Evolutionary conservation across 2,329 filamentous ascomycete genomes (phyloP), one percentile per base, ranked within the genome.

Genomic region (Neonectria sp.): DNA sequence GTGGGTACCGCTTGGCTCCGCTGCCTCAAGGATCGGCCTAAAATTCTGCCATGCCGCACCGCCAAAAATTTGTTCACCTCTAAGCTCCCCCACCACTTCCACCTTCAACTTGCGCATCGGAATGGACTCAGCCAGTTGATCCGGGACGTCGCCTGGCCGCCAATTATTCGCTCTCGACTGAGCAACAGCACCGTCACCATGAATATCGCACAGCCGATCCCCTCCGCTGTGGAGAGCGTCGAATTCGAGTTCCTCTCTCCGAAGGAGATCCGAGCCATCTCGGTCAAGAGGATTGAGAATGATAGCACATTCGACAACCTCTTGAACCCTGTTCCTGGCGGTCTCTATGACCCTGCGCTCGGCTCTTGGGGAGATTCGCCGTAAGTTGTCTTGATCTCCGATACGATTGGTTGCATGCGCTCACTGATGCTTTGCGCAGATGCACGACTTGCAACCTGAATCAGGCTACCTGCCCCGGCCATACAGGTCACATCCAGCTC

Each of bases 401-500:
- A 24, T 27, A 13, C 15, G 27, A 60, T 59, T 58, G 5, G 40
- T 37, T 40, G 21, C 55, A 55, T 65, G 58, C 55, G 71, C 64
- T 67, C 15, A 65, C 69, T 55, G 29, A 52, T 51, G 12, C 53
- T 27, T 33, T 58, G 29, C 15, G 25, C 66, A 97, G 94, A 78
- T 99, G 96, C 84, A 88, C 94, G 75, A 99, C 96, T 80, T 99
- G 96, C 83, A 94, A 95, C 73, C 88, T 97, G 72, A 93, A 91
- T 77, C 91, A 91, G 68, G 88, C 91, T 77, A 89, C 89, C 75
- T 99, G 97, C 79, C 94, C 95, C 7, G 97, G 97, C 64, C 97
- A 99, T 84, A 89, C 93, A 67, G 97, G 96, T 60, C 96, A 99
- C 79, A 97, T 99, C 79, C 94, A 98, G 75, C 90, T 99, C 13